phyloP scores from a whole-genome alignment of 345 rosid species.

The Eucalyptus curtisii region DNA sequence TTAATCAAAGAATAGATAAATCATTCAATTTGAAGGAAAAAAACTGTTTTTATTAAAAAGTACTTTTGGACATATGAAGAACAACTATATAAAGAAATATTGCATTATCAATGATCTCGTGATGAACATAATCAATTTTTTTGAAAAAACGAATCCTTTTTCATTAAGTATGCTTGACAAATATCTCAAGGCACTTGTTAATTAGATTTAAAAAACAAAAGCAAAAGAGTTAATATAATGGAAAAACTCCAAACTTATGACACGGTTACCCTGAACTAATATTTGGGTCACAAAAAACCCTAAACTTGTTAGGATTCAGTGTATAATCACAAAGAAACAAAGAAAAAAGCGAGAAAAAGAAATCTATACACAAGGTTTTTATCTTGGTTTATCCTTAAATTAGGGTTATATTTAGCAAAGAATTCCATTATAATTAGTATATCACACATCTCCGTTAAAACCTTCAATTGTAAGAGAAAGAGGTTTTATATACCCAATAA shows the following conservation, averaged over 20 bases:
- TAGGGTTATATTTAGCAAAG: too few relatives aligned
- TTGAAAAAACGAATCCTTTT: not conserved
- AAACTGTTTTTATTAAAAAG: not conserved
- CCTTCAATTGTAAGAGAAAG: too few relatives aligned
- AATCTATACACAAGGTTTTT: too few relatives aligned
- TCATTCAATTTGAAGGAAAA: not conserved
- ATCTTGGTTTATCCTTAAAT: too few relatives aligned
- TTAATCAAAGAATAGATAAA: not conserved
- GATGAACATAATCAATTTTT: not conserved
- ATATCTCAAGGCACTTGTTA: not conserved
- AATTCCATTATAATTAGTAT: too few relatives aligned
- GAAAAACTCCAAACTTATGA: not conserved
- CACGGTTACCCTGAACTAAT: accelerated
- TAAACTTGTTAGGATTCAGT: too few relatives aligned
- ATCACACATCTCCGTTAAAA: accelerated
- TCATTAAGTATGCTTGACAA: not conserved
- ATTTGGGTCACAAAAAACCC: not conserved
- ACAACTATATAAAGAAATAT: not conserved
- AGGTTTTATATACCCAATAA: too few relatives aligned
- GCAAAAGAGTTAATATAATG: not conserved
- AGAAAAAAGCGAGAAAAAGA: too few relatives aligned
- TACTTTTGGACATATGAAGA: not conserved
- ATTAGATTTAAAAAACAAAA: not conserved
- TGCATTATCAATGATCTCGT: accelerated
- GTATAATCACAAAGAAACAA: too few relatives aligned